Percentiles rank a stretch among this genome's conserved stretches.
Evolutionary conservation across 805 yeast species (phyloP).

Genomic region (Yamadazyma insecticola): DNA sequence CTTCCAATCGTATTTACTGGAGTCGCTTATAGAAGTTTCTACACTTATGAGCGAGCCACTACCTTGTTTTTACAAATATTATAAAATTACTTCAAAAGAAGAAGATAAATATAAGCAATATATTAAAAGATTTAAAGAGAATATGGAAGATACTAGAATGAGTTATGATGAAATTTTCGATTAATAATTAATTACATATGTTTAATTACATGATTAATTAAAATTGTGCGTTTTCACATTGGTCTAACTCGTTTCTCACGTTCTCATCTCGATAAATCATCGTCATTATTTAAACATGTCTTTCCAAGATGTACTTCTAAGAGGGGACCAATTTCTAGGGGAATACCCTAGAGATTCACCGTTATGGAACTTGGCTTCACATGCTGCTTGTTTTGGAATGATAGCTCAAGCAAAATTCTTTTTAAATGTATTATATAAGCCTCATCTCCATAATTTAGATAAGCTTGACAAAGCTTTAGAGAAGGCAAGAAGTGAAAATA

Average conservation of each 20-base stretch:
- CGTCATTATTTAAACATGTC: too few species aligned
- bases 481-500: conserved; percentile 59
- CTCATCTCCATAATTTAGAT: conserved; percentile 57
- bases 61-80: conserved; percentile 4
- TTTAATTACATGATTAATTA: too few species aligned
- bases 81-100: neutral
- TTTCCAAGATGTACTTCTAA: conserved; percentile 56
- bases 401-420: conserved; percentile 62
- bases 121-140: neutral
- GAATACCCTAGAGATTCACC: conserved; percentile 56
- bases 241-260: too few species aligned
- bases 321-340: conserved; percentile 69
- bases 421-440: conserved; percentile 58
- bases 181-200: too few species aligned
- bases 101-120: neutral
- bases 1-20: conserved; percentile 12
- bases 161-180: neutral
- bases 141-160: conserved; percentile 3
- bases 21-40: conserved; percentile 1
- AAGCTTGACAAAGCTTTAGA: conserved; percentile 59
- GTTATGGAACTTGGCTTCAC: conserved; percentile 67
- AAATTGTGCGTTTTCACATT: too few species aligned
- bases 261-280: too few species aligned
- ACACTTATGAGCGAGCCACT: neutral
- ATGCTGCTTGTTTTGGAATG: conserved; percentile 62